Evolutionary conservation across 768 basidiomycete species (phyloP), one percentile per base, ranked within the genome.

Genomic region (Cubamyces lactineus): DNA sequence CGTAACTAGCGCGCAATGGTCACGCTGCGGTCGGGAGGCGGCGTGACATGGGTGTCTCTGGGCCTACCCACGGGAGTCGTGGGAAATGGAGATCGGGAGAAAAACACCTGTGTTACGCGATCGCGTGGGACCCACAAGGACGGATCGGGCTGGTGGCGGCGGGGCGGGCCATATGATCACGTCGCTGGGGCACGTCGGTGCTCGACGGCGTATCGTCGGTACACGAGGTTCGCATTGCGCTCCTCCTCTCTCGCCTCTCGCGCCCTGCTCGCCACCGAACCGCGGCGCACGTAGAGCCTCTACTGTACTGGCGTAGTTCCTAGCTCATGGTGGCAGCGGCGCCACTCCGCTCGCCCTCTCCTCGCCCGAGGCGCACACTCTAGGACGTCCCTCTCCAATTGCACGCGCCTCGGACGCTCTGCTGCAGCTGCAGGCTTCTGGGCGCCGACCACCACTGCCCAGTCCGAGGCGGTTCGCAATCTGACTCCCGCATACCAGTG

Each of bases 131-230:
- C 53, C 23, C 46, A 53, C 57, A 21, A 58, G 15, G 45, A 47
- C 57, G 40, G 52, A 64, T 47, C 45, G 57, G 55, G 53, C 23
- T 34, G 38, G 63, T 45, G 48, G 58, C 55, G 57, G 57, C 39
- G 62, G 46, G 57, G 53, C 38, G 48, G 40, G 62, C 63, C 63
- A 60, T 42, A 52, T 64, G 63, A 54, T 23, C 45, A 17, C 52
- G 52, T 58, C 57, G 56, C 46, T 39, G 50, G 34, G 12, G 24
- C 13, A 41, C 46, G 43, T 46, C 53, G 52, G 30, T 41, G 46
- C 19, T 26, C 41, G 26, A 47, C 53, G 47, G 52, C 23, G 21
- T 24, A 54, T 39, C 21, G 49, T 53, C 42, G 50, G 50, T 47
- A 46, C 39, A 42, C 40, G 48, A 58, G 39, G 48, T 28, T 34